phyloP scores from a whole-genome alignment of 2,329 filamentous ascomycete genomes.

The Neonectria magnoliae region DNA sequence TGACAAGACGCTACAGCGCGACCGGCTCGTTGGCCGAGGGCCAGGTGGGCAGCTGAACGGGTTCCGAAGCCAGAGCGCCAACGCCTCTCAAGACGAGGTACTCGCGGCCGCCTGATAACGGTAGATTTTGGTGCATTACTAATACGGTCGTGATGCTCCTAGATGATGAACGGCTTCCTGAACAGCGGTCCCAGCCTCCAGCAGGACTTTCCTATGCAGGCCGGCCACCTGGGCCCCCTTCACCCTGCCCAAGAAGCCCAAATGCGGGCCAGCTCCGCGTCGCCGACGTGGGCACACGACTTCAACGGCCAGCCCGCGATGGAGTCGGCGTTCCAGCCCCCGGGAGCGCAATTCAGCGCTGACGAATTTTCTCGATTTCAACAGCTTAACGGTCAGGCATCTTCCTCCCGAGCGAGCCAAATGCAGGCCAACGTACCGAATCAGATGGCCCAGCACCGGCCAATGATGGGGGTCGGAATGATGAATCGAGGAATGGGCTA shows the following conservation, averaged over 20 bases:
- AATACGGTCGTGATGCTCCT: conserved; percentile 36
- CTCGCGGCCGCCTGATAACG: conserved; percentile 27
- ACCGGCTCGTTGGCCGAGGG: conserved; percentile 82
- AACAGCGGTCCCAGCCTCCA: conserved; percentile 75
- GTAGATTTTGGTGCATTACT: conserved; percentile 40
- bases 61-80: conserved; percentile 78
- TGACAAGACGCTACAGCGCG: conserved; percentile 93
- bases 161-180: conserved; percentile 96
- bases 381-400: conserved; percentile 70
- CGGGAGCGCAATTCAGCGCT: conserved; percentile 74
- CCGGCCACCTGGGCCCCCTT: conserved; percentile 56
- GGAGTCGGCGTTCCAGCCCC: conserved; percentile 75
- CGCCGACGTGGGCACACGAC: conserved; percentile 64
- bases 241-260: conserved; percentile 61
- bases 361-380: conserved; percentile 91
- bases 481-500: conserved; percentile 64
- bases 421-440: conserved; percentile 65
- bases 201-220: conserved; percentile 64
- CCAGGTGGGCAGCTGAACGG: conserved; percentile 77
- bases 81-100: conserved; percentile 79
- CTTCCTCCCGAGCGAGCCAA: conserved; percentile 63
- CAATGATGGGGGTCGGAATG: conserved; percentile 67
- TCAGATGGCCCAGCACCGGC: conserved; percentile 63
- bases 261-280: conserved; percentile 63
- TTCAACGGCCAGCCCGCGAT: conserved; percentile 71